Base-by-base conservation (phyloP, 139 green algal genomes). In the Spirogloea muscicola region DNA sequence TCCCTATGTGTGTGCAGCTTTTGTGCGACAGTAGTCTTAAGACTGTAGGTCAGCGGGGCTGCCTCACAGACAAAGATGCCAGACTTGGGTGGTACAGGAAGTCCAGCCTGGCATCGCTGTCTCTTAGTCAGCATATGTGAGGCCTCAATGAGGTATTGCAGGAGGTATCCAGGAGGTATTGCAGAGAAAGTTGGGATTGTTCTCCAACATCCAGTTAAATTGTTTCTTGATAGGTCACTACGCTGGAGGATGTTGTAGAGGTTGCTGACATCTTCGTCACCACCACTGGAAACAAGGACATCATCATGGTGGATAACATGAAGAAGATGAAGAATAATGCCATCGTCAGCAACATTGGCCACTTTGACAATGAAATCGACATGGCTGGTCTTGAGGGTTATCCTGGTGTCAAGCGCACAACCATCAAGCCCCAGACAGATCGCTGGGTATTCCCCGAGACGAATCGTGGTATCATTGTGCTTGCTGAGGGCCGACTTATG, bases 311-410 rank as follows among this genome's bases (percentile, higher is more conserved):
- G 49, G 31, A 77, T 4, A 79, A 96, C 87, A 97, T 98, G 94
- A 68, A 87, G 63, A 93, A 94, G 88, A 98, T 98, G 94, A 98
- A 98, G 93, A 95, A 98, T 92, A 98, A 98, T 81, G 94, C 94
- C 68, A 98, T 98, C 69, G 90, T 98, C 3, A 93, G 94, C 79
- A 98, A 98, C 91, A 98, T 98, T 60, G 94, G 94, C 59, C 94
- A 98, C 87, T 98, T 98, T 63, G 94, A 98, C 84, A 98, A 97
- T 82, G 94, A 98, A 89, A 96, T 98, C 72, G 94, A 98, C 87
- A 97, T 98, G 93, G 90, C 91, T 49, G 94, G 94, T 49, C 69
- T 96, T 57, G 82, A 94, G 74, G 74, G 9, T 18, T 90, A 58
- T 74, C 86, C 89, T 42, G 94, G 94, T 69, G 92, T 96, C 87